phyloP scores from a whole-genome alignment of 2,329 filamentous ascomycete genomes.

The Eurotiales sp. region DNA sequence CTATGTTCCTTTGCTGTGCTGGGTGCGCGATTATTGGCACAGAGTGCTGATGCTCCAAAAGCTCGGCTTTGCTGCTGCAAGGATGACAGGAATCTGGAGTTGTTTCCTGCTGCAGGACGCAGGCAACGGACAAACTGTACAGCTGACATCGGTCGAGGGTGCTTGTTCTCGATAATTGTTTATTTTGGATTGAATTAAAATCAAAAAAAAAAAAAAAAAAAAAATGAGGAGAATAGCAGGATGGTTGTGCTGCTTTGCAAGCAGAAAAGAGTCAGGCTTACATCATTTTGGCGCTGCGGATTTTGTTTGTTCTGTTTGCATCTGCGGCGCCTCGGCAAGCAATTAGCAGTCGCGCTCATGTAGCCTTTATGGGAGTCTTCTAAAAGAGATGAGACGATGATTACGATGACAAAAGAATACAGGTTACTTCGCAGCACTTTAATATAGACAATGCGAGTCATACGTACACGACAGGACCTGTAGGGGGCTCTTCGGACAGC shows the following conservation, averaged over 20 bases:
- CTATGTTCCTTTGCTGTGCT: slow-evolving; percentile 51
- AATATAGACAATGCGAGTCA: too few relatives aligned
- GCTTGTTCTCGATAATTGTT: too few relatives aligned
- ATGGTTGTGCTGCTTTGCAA: background rate
- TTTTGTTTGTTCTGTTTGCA: slow-evolving; percentile 17
- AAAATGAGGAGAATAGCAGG: background rate
- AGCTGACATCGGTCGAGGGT: too few relatives aligned
- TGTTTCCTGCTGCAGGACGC: slow-evolving; percentile 2
- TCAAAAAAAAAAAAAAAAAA: too few relatives aligned
- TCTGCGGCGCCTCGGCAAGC: background rate
- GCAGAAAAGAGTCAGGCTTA: slow-evolving; percentile 10
- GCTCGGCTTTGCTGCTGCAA: slow-evolving; percentile 11
- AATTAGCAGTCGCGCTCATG: too few relatives aligned
- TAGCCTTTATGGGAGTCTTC: background rate
- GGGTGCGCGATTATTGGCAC: slow-evolving; percentile 4
- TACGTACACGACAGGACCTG: too few relatives aligned
- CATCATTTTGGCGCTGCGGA: slow-evolving; percentile 14
- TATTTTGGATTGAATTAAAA: too few relatives aligned
- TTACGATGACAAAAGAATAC: background rate
- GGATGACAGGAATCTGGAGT: background rate
- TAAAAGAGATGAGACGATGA: too few relatives aligned
- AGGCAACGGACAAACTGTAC: slow-evolving; percentile 4
- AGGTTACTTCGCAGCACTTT: background rate
- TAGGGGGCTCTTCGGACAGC: too few relatives aligned
- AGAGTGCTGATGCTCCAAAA: slow-evolving; percentile 10